Conservation (phyloP, 2,329 filamentous ascomycete genomes). For the Exophiala mesophila region DNA sequence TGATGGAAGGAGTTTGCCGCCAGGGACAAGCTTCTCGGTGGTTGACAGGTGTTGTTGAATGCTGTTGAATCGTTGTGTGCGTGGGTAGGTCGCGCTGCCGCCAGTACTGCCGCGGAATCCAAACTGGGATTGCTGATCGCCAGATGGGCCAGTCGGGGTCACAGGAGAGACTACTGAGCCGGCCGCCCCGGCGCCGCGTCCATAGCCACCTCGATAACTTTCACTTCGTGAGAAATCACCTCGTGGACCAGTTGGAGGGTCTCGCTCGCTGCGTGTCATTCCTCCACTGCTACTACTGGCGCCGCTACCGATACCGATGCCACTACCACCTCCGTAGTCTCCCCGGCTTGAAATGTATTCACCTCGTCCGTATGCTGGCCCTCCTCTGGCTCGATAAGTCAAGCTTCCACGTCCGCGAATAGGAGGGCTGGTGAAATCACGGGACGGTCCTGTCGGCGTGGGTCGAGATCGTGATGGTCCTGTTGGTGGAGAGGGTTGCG, state of each 20-base stretch:
- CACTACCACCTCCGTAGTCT: slow-evolving; percentile 5
- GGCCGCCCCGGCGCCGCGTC: background rate
- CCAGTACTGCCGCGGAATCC: slow-evolving; percentile 34
- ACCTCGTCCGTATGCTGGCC: slow-evolving; percentile 14
- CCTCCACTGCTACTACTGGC: background rate
- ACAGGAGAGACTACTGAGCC: slow-evolving; percentile 3
- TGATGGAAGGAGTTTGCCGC: slow-evolving; percentile 38
- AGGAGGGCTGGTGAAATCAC: slow-evolving; percentile 32
- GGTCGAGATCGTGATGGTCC: slow-evolving; percentile 47
- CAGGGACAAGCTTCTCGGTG: slow-evolving; percentile 35
- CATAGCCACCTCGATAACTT: slow-evolving; percentile 6
- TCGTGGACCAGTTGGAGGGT: slow-evolving; percentile 9
- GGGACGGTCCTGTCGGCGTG: slow-evolving; percentile 29
- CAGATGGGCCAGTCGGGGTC: background rate
- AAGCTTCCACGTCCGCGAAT: slow-evolving; percentile 27
- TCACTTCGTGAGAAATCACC: slow-evolving; percentile 3
- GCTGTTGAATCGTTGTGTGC: slow-evolving; percentile 37
- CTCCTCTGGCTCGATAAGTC: slow-evolving; percentile 31
- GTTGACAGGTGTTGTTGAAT: slow-evolving; percentile 32
- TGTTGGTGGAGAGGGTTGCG: slow-evolving; percentile 38
- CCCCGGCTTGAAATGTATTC: slow-evolving; percentile 9
- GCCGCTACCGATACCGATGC: background rate
- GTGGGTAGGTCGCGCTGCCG: slow-evolving; percentile 34
- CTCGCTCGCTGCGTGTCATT: background rate
- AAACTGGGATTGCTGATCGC: slow-evolving; percentile 24